Percentiles rank a stretch among this genome's conserved stretches.
Conservation (phyloP, 148 eudicot genomes). For the Rheum nobile region DNA sequence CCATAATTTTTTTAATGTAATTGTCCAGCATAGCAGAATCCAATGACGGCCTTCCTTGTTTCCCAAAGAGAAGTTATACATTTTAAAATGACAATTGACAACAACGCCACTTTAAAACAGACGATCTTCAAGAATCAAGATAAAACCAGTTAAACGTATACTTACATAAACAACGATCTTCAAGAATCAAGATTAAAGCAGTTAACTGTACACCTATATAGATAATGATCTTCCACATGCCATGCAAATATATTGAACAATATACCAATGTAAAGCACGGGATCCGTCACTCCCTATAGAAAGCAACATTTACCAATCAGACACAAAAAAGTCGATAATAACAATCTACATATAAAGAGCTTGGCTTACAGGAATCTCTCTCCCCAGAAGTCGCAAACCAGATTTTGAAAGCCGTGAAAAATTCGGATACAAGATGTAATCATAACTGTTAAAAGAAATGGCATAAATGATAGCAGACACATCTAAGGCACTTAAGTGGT, state of each 20-base stretch:
- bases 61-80: no score
- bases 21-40: no score
- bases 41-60: no score
- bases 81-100: not conserved
- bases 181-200: no score
- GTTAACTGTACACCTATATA: slow-evolving; percentile 78
- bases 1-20: no score
- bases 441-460: not conserved
- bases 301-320: slow-evolving; percentile 11
- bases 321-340: not conserved
- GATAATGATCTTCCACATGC: slow-evolving; percentile 99
- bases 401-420: slow-evolving; percentile 80
- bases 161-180: no score
- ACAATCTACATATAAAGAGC: not conserved
- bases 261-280: slow-evolving; percentile 99
- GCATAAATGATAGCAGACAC: not conserved
- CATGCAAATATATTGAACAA: slow-evolving; percentile 99
- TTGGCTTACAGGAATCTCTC: slow-evolving; percentile 58
- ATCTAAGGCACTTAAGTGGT: not conserved
- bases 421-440: slow-evolving; percentile 39
- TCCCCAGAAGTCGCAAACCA: slow-evolving; percentile 72
- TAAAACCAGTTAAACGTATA: not conserved
- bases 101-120: not conserved
- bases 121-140: not conserved
- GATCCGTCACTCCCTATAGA: slow-evolving; percentile 89